Evolutionary conservation across 2,329 filamentous ascomycete species (phyloP), one percentile per base, ranked within the genome.

Genomic region (Colletotrichum phormii): DNA sequence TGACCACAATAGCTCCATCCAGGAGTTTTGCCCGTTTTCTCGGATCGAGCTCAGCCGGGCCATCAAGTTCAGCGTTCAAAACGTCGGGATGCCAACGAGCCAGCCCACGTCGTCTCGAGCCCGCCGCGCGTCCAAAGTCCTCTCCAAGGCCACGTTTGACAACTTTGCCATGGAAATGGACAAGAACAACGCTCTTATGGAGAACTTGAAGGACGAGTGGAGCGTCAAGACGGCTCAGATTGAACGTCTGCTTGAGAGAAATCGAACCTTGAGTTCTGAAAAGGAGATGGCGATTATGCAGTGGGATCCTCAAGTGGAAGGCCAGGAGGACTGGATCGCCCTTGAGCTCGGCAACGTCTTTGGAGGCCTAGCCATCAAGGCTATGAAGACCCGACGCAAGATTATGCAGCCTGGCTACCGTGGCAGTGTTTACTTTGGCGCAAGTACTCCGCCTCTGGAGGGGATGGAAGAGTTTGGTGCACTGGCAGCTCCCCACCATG

Each of bases 11-110:
- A 77, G 74, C 7, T 82, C 81, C 12, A 83, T 88, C n/a, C 78
- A 84, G 49, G 81, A 84, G 53, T 87, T 86, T 61, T 84, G 85
- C 0, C 81, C 83, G 2, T 84, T 85, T 42, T 82, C 83, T 1
- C 78, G 80, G 8, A 71, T 76, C 5, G 83, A 85, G 75, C 79
- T 85, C 13, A 75, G 79, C 5, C 77, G 76, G 12, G 78, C 81
- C 1, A 80, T 85, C 31, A 77, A 81, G 37, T 84, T 60, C 11
- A 74, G 66, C 51, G 62, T 75, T 15, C 64, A 73, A 9, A 75
- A 74, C 9, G 64, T 74, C 26, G 67, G 64, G 11, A 58, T 73
- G 60, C 64, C 73, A 18, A 71, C 66, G 4, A 46, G 64, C 29
- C 60, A 73, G 33, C 58, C 67, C 4, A 65, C 72, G 22, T 62